phyloP scores from a whole-genome alignment of 805 yeast genomes.

The Blastobotrys muscicola region DNA sequence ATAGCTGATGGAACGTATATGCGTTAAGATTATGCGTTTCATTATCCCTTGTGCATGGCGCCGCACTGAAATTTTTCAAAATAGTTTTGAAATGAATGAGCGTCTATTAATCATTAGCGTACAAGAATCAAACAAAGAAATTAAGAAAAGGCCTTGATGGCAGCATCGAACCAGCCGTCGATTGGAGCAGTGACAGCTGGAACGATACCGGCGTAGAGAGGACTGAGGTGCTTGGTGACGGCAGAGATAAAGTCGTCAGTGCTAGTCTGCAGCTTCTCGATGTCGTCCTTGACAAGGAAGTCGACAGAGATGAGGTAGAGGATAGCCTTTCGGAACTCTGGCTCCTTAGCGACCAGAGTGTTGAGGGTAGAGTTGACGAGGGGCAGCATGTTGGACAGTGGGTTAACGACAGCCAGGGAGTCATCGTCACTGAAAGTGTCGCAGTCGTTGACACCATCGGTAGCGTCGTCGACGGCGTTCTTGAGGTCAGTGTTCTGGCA shows the following conservation, averaged over 20 bases:
- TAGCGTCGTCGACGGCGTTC: not conserved
- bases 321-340: slow-evolving; percentile 8
- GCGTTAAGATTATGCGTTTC: too few species aligned
- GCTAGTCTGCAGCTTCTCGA: slow-evolving; percentile 3
- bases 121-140: not conserved
- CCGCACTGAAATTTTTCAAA: too few species aligned
- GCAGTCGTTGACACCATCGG: not conserved
- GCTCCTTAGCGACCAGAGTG: slow-evolving; percentile 7
- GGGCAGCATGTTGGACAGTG: slow-evolving; percentile 6
- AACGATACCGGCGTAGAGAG: slow-evolving; percentile 1
- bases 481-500: not conserved
- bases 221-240: slow-evolving; percentile 4
- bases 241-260: slow-evolving; percentile 6
- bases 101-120: too few species aligned
- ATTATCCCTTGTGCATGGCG: too few species aligned
- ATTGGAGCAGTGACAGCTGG: slow-evolving; percentile 2
- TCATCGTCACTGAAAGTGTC: slow-evolving; percentile 1
- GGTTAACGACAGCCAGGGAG: slow-evolving; percentile 1
- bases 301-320: slow-evolving; percentile 6
- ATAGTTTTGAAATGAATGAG: too few species aligned
- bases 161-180: slow-evolving; percentile 8
- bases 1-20: too few species aligned
- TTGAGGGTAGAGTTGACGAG: slow-evolving; percentile 5
- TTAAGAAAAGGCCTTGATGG: not conserved
- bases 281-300: slow-evolving; percentile 7